Base-by-base conservation (phyloP, 345 rosid species). In the Mercurialis annua region DNA sequence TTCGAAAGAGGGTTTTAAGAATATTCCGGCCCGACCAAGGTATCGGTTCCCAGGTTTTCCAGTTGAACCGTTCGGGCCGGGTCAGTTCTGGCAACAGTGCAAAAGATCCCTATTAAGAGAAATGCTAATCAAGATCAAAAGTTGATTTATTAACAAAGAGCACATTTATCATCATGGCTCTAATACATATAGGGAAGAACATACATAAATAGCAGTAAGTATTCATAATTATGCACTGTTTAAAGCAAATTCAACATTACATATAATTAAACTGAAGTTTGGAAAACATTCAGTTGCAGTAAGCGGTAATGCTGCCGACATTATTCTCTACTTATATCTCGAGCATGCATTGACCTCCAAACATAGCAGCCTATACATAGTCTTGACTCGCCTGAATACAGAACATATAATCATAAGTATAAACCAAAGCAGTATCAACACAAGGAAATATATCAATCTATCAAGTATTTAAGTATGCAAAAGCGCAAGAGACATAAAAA, bases 361-460 rank as follows among this genome's bases (percentile, higher is more conserved):
- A 46, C 43, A 33, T 7, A 58, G 15, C 36, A 11, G 23, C 47
- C 64, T 27, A 6, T 12, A 48, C 26, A 20, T 11, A 30, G 33
- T 34, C 64, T 67, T 47, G 64, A 2, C 23, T 33, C 21, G 33
- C 64, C 64, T 67, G 71, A 57, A 57, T 46, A 11, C n/a, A 58
- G 29, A 68, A 54, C 14, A 9, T 1, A 17, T 18, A 56, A 26
- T 58, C 58, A 68, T 57, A 42, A 17, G 43, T 14, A 64, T 1
- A 33, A 56, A 59, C 10, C 23, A 58, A 47, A 26, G 58, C 50
- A 26, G 44, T 5, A 48, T 20, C 27, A 30, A n/a, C 14, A 9
- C 42, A 47, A 20, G 17, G 6, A 43, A n/a, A 55, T 23, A 43
- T 3, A 18, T 50, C 9, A 29, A 30, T 63, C 21, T 48, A 31